Percentiles rank a stretch among this genome's conserved stretches.
phyloP scores from a whole-genome alignment of 78 protist genomes.

The Mastigamoeba balamuthi region DNA sequence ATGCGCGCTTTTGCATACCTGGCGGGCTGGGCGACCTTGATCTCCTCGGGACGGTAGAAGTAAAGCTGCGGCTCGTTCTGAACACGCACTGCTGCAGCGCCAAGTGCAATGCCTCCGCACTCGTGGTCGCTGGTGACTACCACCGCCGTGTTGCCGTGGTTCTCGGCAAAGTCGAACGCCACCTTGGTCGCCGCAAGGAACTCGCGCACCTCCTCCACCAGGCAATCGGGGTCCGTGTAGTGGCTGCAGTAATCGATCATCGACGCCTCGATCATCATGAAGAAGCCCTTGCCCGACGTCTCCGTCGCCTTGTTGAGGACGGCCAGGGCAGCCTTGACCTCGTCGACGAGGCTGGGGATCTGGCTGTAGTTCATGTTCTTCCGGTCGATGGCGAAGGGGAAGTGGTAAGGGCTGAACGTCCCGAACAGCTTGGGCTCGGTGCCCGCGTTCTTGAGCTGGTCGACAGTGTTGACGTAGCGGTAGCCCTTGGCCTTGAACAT shows the following conservation, averaged over 20 bases:
- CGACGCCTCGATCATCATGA: slow-evolving; percentile 22
- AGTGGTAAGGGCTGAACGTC: not conserved
- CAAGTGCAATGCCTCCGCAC: slow-evolving; percentile 49
- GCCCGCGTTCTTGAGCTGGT: not conserved
- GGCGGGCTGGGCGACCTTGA: too few relatives aligned
- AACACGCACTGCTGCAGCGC: too few relatives aligned
- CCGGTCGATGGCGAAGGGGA: too few relatives aligned
- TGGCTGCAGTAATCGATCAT: slow-evolving; percentile 55
- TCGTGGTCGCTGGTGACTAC: slow-evolving; percentile 52
- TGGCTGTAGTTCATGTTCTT: too few relatives aligned
- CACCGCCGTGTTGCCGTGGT: slow-evolving; percentile 43
- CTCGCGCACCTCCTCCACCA: slow-evolving; percentile 14
- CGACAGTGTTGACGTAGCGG: too few relatives aligned
- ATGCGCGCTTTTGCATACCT: too few relatives aligned
- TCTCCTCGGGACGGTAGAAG: too few relatives aligned
- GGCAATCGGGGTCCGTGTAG: slow-evolving; percentile 38
- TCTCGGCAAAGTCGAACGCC: slow-evolving; percentile 26
- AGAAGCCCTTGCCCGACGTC: slow-evolving; percentile 25
- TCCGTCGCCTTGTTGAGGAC: not conserved
- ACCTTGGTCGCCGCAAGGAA: slow-evolving; percentile 18
- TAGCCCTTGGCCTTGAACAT: too few relatives aligned
- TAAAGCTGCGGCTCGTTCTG: too few relatives aligned
- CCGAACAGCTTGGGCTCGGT: slow-evolving; percentile 20
- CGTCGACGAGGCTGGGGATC: too few relatives aligned
- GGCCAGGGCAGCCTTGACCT: slow-evolving; percentile 4